A percentile compares a stretch with the other conserved stretches of the same genome.
Conservation (phyloP, 345 rosid species). For the Moricandia arvensis region DNA sequence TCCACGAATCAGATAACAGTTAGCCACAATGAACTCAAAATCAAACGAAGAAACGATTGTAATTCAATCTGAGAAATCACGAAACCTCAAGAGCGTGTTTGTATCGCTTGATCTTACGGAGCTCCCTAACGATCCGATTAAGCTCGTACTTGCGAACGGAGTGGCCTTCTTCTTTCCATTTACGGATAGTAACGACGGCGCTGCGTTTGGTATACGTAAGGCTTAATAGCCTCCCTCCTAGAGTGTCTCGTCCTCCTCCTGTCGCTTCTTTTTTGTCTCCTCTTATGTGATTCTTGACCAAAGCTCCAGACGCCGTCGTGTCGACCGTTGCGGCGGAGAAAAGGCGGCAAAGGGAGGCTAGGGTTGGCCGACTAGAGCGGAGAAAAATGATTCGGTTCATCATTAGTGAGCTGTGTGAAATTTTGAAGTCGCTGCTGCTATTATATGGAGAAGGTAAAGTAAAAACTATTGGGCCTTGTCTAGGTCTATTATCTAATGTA, state of each 20-base stretch:
- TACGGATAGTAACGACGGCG: conserved; percentile 60
- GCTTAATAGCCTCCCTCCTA: conserved; percentile 70
- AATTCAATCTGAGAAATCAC: not conserved
- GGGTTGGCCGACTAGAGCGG: conserved; percentile 42
- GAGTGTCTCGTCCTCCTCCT: conserved; percentile 46
- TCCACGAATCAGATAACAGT: not conserved
- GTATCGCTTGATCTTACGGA: conserved; percentile 80
- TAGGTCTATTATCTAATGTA: not conserved
- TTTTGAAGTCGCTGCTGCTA: not conserved
- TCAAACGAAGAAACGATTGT: not conserved
- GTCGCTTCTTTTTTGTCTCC: conserved; percentile 13
- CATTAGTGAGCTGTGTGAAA: not conserved
- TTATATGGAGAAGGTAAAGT: not conserved
- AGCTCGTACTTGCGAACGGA: conserved; percentile 70
- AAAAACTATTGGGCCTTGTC: not conserved
- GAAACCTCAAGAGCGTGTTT: conserved; percentile 88
- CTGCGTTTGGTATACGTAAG: conserved; percentile 76
- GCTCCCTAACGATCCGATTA: conserved; percentile 78
- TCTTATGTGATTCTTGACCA: conserved; percentile 10
- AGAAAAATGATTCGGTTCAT: conserved; percentile 40
- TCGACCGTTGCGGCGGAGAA: conserved; percentile 40
- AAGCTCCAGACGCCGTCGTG: conserved; percentile 7
- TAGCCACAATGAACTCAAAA: no score
- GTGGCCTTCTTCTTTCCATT: conserved; percentile 82
- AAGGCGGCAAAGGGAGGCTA: conserved; percentile 43